Evolutionary conservation across 441 rosid species (phyloP), one percentile per base, ranked within the genome.

Genomic region (Gossypium schwendimanii): DNA sequence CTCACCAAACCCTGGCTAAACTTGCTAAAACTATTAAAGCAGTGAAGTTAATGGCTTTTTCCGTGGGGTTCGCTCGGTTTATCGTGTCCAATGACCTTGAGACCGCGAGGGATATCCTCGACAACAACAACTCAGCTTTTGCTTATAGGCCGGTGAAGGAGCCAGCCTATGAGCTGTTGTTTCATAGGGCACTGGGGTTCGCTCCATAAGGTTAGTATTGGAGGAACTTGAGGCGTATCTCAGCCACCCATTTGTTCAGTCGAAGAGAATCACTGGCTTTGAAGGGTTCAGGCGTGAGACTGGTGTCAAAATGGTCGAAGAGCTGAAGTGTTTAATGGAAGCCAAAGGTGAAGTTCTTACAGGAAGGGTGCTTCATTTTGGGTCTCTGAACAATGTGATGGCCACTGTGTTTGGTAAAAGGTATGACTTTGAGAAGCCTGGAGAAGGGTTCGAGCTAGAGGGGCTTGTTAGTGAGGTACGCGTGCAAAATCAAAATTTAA

Each of bases 61-160:
- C 97, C 0, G 80, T 90, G 1, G 97, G 97, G 1, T 76, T 80
- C 44, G 85, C 89, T 65, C 88, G 92, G 39, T 88, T 91, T 18
- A 72, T 91, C 36, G 84, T 90, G 68, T 82, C 86, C 1, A 86
- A 96, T 64, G 76, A 92, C 39, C 91, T 96, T 3, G 90, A 81
- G 17, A 83, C 86, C 0, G 94, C 92, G 0, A 88, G 79, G 23
- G 97, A 85, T 80, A 79, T 88, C 49, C 64, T 92, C 20, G 85
- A 78, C 78, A 90, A 89, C 79, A 86, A 78, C 78, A 90, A 89
- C 78, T 80, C 90, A 0, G 87, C 89, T 64, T 92, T 92, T 9
- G 94, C 87, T 2, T 87, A 92, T 74, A 75, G 97, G n/a, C 95
- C 93, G 0, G 78, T 91, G 28, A 92, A 90, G 80, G 94, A 92